Conservation (phyloP, 106 monocot genomes). For the Dendrobium catenatum region DNA sequence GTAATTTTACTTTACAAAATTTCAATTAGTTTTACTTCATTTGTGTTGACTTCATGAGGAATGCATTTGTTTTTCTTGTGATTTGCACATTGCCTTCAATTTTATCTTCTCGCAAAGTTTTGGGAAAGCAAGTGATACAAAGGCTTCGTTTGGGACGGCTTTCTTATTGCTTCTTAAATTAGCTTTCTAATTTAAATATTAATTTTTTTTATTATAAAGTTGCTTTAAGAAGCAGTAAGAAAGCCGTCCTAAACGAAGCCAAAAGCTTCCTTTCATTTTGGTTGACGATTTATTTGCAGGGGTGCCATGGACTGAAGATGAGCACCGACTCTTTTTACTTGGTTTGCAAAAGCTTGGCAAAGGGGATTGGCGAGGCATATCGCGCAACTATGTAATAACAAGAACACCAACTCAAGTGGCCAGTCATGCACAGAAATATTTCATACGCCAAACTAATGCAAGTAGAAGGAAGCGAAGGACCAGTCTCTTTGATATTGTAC, state of each 20-base stretch:
- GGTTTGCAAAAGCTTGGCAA: constrained; percentile 50
- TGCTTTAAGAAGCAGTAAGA: too few relatives aligned
- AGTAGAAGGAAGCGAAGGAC: constrained; percentile 33
- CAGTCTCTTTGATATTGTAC: constrained; percentile 42
- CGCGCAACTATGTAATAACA: constrained; percentile 44
- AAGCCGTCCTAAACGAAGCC: too few relatives aligned
- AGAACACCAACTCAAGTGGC: constrained; percentile 51
- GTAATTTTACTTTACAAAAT: background rate
- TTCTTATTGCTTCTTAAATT: too few relatives aligned
- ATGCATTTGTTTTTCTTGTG: too few relatives aligned
- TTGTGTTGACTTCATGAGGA: too few relatives aligned
- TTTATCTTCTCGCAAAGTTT: too few relatives aligned
- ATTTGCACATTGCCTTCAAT: too few relatives aligned
- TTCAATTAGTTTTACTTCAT: background rate
- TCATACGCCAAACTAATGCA: constrained; percentile 42
- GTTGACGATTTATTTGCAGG: constrained; percentile 10
- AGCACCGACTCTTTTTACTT: constrained; percentile 45
- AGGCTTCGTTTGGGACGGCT: too few relatives aligned
- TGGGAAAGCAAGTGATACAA: too few relatives aligned
- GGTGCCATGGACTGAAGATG: constrained; percentile 51
- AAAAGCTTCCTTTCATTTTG: too few relatives aligned
- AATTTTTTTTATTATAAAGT: too few relatives aligned
- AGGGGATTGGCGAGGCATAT: constrained; percentile 55
- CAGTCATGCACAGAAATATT: constrained; percentile 52
- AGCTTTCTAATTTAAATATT: too few relatives aligned